These are phyloP conservation scores for Yamadazyma endophytica DNA, from an alignment of 805 yeast species.

Conservation along the genomic window DNA sequence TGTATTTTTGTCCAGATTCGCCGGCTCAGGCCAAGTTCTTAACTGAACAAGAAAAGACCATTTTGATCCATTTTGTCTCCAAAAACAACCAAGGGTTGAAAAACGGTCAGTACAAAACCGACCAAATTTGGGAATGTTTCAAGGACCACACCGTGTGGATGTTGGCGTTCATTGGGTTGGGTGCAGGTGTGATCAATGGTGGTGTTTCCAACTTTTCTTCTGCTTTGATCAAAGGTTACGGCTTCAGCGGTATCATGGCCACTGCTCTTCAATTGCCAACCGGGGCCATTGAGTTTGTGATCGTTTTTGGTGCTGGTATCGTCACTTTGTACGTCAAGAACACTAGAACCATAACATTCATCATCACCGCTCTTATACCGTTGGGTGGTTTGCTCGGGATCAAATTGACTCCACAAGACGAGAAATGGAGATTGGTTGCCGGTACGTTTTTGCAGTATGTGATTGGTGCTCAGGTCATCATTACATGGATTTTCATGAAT, in stretches of 20 bases:
- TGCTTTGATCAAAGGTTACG: slow-evolving; percentile 28
- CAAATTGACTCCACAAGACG: slow-evolving; percentile 12
- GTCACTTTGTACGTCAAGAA: slow-evolving; percentile 16
- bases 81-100: slow-evolving; percentile 22
- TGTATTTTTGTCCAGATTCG: slow-evolving; percentile 18
- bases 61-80: slow-evolving; percentile 15
- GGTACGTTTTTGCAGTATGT: slow-evolving; percentile 28
- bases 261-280: slow-evolving; percentile 24
- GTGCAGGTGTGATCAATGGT: slow-evolving; percentile 29
- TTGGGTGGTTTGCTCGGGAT: slow-evolving; percentile 24
- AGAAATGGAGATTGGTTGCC: slow-evolving; percentile 24
- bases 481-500: slow-evolving; percentile 20
- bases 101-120: slow-evolving; percentile 16
- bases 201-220: slow-evolving; percentile 21
- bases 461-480: slow-evolving; percentile 26
- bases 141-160: slow-evolving; percentile 17
- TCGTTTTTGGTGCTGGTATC: slow-evolving; percentile 24
- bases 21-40: slow-evolving; percentile 29
- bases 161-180: slow-evolving; percentile 18
- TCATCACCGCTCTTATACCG: slow-evolving; percentile 16
- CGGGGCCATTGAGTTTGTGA: slow-evolving; percentile 22
- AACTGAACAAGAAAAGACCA: slow-evolving; percentile 26
- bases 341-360: slow-evolving; percentile 13
- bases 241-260: slow-evolving; percentile 24
- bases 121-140: slow-evolving; percentile 18